These are phyloP conservation scores for Vanrija pseudolonga DNA, from an alignment of 1,284 basidiomycete species.

Conservation along the genomic window DNA sequence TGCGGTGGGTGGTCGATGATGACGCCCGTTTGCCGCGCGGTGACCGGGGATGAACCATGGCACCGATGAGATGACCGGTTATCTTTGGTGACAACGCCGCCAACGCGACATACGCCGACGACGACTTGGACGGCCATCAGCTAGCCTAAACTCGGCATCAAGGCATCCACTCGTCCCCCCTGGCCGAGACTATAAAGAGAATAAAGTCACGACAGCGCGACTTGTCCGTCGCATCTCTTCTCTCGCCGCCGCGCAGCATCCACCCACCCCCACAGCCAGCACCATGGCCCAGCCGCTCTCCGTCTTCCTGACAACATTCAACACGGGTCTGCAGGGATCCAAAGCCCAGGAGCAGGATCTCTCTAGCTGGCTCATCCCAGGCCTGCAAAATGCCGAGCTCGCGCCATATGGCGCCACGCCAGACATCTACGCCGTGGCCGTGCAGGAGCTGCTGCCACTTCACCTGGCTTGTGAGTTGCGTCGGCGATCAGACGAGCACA, in stretches of 20 bases:
- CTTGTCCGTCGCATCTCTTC: background rate
- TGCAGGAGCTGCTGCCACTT: constrained; percentile 83
- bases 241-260: background rate
- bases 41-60: background rate
- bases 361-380: constrained; percentile 46
- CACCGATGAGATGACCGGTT: too few species aligned
- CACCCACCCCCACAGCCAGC: background rate
- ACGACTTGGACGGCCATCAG: background rate
- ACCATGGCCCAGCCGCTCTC: constrained; percentile 35
- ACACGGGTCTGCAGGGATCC: constrained; percentile 47
- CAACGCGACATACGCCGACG: background rate
- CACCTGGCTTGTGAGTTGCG: constrained; percentile 46
- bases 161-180: too few species aligned
- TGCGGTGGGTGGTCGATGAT: too few species aligned
- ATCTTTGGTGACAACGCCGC: too few species aligned
- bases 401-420: constrained; percentile 43
- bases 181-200: too few species aligned
- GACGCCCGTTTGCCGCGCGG: too few species aligned
- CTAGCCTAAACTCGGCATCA: too few species aligned
- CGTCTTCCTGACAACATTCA: constrained; percentile 50
- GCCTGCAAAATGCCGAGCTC: constrained; percentile 32
- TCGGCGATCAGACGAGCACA: too few species aligned
- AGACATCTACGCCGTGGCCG: constrained; percentile 85
- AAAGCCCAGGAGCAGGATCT: constrained; percentile 46
- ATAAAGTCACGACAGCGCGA: too few species aligned